Evolutionary conservation across 768 basidiomycete genomes (phyloP), one percentile per base, ranked within the genome.

Genomic region (Suillus luteus): DNA sequence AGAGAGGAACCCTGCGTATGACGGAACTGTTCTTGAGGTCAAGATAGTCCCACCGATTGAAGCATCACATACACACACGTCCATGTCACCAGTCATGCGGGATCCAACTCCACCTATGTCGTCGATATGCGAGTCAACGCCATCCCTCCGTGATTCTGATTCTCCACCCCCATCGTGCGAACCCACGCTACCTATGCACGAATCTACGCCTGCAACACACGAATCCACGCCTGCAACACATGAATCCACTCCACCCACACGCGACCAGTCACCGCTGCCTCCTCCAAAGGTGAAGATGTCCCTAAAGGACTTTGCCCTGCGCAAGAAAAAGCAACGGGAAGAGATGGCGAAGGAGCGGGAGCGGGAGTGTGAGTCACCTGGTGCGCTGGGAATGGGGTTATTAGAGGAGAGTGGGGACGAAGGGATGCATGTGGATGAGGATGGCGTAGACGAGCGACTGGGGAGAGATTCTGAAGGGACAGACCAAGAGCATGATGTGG

Each of bases 281-380:
- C 74, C 74, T 14, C 84, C 85, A 55, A 85, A 86, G 51, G 85
- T 86, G 66, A 81, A 81, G 64, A 68, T 86, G 73, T 84, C 86
- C 0, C 70, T 88, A 55, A 83, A 82, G 67, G 86, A 88, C 65
- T 88, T 86, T 67, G 83, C 81, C 37, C 62, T 83, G 37, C 73
- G 86, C 62, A 86, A 81, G 79, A 82, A 81, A 78, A 82, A 81
- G 71, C 78, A 81, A 67, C 76, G 79, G 60, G 83, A 84, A 66
- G 78, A 80, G 62, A 71, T 71, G 69, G 76, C 70, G 1, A 74
- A 63, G 48, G 62, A 41, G 51, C 51, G 41, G 31, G 31, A 35
- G 62, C 62, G 17, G 35, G 35, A 46, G 19, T 65, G 62, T 19
- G 33, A n/a, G 24, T 48, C 33, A 35, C 41, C 44, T 65, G 66